These are phyloP conservation scores for Penstemon eatonii DNA, from an alignment of 257 asterid species.

Conservation along the genomic window DNA sequence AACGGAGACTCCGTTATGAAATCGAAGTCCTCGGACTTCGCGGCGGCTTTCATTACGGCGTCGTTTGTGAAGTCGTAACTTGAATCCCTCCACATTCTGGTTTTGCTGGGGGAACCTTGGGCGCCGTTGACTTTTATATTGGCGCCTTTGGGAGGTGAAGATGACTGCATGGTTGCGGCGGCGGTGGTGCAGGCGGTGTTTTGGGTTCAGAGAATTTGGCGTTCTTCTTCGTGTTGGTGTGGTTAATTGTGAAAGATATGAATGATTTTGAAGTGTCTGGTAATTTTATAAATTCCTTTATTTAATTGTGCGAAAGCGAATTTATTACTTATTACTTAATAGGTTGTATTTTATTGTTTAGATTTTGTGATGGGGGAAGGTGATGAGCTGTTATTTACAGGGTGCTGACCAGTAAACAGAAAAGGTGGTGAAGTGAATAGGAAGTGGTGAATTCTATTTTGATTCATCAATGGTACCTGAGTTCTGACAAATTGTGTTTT, in stretches of 20 bases:
- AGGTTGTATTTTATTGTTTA: not conserved
- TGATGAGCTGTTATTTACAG: conserved; percentile 31
- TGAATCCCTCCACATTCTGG: conserved; percentile 41
- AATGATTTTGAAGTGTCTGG: conserved; percentile 35
- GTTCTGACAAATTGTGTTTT: too few relatives aligned
- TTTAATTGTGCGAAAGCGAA: too few relatives aligned
- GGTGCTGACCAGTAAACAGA: conserved; percentile 5
- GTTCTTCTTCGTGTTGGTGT: conserved; percentile 27
- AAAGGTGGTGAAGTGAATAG: not conserved
- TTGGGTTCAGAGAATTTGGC: conserved; percentile 33
- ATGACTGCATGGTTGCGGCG: conserved; percentile 26
- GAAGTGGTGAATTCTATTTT: too few relatives aligned
- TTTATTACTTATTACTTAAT: not conserved
- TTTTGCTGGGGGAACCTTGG: conserved; percentile 13
- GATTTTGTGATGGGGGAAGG: not conserved
- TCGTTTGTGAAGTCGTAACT: conserved; percentile 57
- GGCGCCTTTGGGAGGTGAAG: conserved; percentile 36
- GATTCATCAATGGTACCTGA: too few relatives aligned
- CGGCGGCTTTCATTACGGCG: conserved; percentile 51
- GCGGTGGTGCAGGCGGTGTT: conserved; percentile 20
- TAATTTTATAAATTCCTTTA: too few relatives aligned
- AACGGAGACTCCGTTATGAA: conserved; percentile 45
- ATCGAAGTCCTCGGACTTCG: conserved; percentile 46
- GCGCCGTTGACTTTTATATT: conserved; percentile 16
- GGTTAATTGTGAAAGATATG: conserved; percentile 31